phyloP scores from a whole-genome alignment of 192 early-diverging fungal genomes.

The Coemansia sp. region DNA sequence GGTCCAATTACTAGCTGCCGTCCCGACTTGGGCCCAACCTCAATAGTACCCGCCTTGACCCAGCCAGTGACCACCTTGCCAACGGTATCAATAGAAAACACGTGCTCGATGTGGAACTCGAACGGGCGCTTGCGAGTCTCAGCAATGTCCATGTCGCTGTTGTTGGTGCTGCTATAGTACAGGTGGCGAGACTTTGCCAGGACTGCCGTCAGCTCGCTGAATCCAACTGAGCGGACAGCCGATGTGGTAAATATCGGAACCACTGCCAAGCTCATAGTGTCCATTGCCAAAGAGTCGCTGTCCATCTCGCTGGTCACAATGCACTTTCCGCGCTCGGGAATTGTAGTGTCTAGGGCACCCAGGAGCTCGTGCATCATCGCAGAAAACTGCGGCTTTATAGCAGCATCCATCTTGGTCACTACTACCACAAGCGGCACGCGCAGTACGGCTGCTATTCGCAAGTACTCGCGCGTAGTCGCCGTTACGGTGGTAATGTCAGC shows the following conservation, averaged over 20 bases:
- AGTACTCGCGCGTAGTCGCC: slow-evolving; percentile 73
- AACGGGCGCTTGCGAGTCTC: slow-evolving; percentile 23
- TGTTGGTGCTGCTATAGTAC: slow-evolving; percentile 1
- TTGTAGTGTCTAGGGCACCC: slow-evolving; percentile 37
- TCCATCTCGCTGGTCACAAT: slow-evolving; percentile 18
- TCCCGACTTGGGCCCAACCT: slow-evolving; percentile 21
- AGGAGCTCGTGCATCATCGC: slow-evolving; percentile 54
- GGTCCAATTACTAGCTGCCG: slow-evolving; percentile 61
- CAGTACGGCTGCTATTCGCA: slow-evolving; percentile 76
- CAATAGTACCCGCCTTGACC: slow-evolving; percentile 54
- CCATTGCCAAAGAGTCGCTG: slow-evolving; percentile 25
- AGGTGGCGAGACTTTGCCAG: slow-evolving; percentile 60
- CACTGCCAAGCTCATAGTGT: slow-evolving; percentile 52
- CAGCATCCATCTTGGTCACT: slow-evolving; percentile 82
- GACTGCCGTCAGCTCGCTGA: slow-evolving; percentile 66
- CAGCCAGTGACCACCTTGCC: slow-evolving; percentile 65
- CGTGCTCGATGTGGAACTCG: slow-evolving; percentile 81
- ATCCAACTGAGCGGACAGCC: slow-evolving; percentile 71
- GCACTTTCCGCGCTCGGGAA: slow-evolving; percentile 40
- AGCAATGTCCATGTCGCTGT: slow-evolving; percentile 17
- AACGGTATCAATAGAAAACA: slow-evolving; percentile 61
- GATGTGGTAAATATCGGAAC: slow-evolving; percentile 84
- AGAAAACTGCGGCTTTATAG: slow-evolving; percentile 54
- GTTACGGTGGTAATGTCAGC: slow-evolving; percentile 63
- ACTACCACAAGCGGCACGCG: slow-evolving; percentile 78